These are phyloP conservation scores for Yamadazyma atmosphaerica DNA, from an alignment of 1,139 yeast genomes.

Conservation along the genomic window DNA sequence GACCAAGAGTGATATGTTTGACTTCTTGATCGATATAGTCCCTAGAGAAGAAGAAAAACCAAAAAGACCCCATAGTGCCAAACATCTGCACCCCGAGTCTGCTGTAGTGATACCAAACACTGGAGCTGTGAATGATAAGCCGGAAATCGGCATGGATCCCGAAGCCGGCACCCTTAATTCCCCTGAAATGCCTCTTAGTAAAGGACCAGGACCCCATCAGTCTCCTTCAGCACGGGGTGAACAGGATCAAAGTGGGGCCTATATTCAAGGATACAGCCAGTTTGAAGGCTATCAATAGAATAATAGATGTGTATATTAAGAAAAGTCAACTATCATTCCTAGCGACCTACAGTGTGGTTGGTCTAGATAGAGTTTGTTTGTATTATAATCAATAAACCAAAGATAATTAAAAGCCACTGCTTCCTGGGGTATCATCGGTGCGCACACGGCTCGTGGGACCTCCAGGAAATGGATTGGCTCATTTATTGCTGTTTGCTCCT, in stretches of 20 bases:
- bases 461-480: too few species aligned
- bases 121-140: too few species aligned
- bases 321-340: too few species aligned
- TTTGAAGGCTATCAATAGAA: slow-evolving; percentile 13
- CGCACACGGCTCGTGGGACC: too few species aligned
- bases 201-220: background rate
- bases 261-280: slow-evolving; percentile 16
- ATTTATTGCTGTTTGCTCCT: background rate
- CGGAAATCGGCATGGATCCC: background rate
- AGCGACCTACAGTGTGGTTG: too few species aligned
- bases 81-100: too few species aligned
- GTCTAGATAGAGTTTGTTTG: background rate
- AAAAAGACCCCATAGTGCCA: slow-evolving; percentile 26
- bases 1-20: slow-evolving; percentile 95
- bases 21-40: slow-evolving; percentile 90
- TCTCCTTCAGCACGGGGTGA: background rate
- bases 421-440: too few species aligned
- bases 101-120: too few species aligned
- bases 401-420: too few species aligned
- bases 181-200: background rate
- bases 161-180: background rate
- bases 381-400: background rate
- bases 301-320: background rate
- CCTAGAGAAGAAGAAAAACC: slow-evolving; percentile 78
- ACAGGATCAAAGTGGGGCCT: background rate